phyloP scores from a whole-genome alignment of 352 stramenopile species.

The Phytophthora tubulina region DNA sequence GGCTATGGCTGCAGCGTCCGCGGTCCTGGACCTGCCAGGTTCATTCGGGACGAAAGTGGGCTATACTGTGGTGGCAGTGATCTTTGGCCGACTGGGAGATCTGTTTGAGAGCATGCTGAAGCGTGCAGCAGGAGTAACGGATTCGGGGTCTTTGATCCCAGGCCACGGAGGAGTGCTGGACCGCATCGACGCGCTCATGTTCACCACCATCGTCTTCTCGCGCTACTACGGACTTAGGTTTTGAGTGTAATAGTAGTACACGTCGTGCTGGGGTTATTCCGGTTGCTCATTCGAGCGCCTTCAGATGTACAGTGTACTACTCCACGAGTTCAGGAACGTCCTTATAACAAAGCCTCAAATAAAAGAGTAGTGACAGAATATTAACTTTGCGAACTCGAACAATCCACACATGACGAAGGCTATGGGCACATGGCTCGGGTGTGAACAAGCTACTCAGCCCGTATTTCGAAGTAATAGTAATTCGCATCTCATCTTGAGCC shows the following conservation, averaged over 20 bases:
- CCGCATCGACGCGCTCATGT: constrained; percentile 95
- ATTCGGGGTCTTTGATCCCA: constrained; percentile 94
- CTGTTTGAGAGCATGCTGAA: constrained; percentile 96
- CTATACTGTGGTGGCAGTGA: constrained; percentile 84
- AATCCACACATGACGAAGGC: too few species aligned
- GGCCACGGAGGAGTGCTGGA: constrained; percentile 95
- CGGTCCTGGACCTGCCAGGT: constrained; percentile 66
- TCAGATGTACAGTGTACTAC: too few species aligned
- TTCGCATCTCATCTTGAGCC: too few species aligned
- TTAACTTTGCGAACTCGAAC: too few species aligned
- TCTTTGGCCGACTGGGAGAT: constrained; percentile 93
- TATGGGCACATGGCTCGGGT: too few species aligned
- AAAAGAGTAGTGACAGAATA: too few species aligned
- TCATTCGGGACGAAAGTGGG: constrained; percentile 70
- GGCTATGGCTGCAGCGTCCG: constrained; percentile 71
- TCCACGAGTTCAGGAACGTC: too few species aligned
- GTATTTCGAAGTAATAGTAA: too few species aligned
- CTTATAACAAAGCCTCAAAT: too few species aligned
- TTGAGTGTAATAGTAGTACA: neutral
- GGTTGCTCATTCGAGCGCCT: too few species aligned
- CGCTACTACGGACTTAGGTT: constrained; percentile 40
- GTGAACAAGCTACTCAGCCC: too few species aligned
- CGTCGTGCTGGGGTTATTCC: too few species aligned
- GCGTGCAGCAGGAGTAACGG: constrained; percentile 92
- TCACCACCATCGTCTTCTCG: constrained; percentile 65